Evolutionary conservation across 495 filamentous ascomycete genomes (phyloP).

Genomic region (Bathelium albidoporum): DNA sequence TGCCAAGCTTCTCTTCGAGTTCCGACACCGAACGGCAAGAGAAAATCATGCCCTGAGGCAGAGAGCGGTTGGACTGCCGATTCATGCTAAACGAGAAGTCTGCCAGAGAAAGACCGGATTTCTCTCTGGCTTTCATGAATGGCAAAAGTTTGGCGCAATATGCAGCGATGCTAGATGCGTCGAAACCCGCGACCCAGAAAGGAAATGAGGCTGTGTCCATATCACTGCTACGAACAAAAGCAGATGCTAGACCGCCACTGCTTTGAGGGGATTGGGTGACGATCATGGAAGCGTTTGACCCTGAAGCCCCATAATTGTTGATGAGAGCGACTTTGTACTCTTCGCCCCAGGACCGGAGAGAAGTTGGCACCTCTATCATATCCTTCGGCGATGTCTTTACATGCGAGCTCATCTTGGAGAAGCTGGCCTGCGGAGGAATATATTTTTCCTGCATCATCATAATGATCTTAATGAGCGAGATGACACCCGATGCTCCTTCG

Average conservation of each 20-base stretch:
- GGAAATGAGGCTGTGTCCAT: too few species aligned
- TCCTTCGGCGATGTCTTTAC: not conserved
- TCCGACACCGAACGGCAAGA: conserved; percentile 7
- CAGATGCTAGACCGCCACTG: not conserved
- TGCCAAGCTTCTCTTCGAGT: conserved; percentile 11
- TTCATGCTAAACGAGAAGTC: conserved; percentile 18
- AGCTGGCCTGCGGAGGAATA: conserved; percentile 37
- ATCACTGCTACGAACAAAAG: not conserved
- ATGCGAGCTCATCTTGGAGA: conserved; percentile 20
- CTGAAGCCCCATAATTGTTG: conserved; percentile 1
- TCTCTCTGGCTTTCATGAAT: not conserved
- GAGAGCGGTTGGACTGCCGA: conserved; percentile 19
- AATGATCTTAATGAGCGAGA: conserved; percentile 47
- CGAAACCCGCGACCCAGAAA: not conserved
- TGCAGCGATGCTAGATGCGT: not conserved
- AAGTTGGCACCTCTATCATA: not conserved
- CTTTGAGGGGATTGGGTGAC: not conserved
- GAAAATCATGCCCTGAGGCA: conserved; percentile 11
- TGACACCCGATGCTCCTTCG: conserved; percentile 47
- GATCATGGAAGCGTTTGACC: not conserved
- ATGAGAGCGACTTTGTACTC: not conserved
- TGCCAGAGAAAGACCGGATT: not conserved
- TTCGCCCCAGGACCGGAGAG: not conserved
- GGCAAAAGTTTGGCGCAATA: not conserved
- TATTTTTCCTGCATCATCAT: conserved; percentile 47